These are phyloP conservation scores for Penicillium bialowiezense DNA, from an alignment of 495 filamentous ascomycete genomes.

Conservation along the genomic window DNA sequence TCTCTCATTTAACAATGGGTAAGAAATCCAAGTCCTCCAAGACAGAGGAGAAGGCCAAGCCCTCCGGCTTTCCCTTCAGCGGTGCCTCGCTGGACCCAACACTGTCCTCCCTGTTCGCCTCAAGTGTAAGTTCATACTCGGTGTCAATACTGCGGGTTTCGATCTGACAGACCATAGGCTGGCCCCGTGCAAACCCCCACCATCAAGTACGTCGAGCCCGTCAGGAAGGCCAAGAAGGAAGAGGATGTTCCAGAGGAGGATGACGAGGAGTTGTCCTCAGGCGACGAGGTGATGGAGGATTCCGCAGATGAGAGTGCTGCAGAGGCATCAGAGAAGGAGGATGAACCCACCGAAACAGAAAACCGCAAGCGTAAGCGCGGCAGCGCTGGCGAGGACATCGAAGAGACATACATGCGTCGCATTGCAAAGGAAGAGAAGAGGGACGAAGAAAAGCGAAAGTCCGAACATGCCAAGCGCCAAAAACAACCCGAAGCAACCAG, in stretches of 20 bases:
- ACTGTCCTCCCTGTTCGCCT: conserved; percentile 75
- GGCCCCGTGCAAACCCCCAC: conserved; percentile 63
- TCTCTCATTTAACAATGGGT: conserved; percentile 29
- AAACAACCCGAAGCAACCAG: conserved; percentile 14
- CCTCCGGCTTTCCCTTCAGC: conserved; percentile 30
- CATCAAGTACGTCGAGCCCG: conserved; percentile 40
- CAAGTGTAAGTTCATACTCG: conserved; percentile 61
- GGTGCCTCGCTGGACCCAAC: conserved; percentile 63
- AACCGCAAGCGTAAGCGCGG: conserved; percentile 77
- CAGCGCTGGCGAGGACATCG: conserved; percentile 69
- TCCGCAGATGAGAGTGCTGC: conserved; percentile 37
- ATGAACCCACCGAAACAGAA: conserved; percentile 37
- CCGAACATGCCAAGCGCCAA: conserved; percentile 25
- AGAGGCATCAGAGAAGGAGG: conserved; percentile 34
- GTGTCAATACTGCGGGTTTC: conserved; percentile 6
- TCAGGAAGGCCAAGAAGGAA: conserved; percentile 25
- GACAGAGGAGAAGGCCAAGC: conserved; percentile 15
- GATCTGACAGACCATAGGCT: conserved; percentile 45
- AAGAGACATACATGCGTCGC: conserved; percentile 75
- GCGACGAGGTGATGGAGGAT: conserved; percentile 45
- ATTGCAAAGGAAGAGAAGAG: conserved; percentile 59
- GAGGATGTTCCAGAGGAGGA: conserved; percentile 39
- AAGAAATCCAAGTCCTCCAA: conserved; percentile 41
- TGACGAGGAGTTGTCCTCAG: conserved; percentile 30
- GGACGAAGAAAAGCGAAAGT: conserved; percentile 39